Conservation (phyloP, 2,329 filamentous ascomycete species). For the Xylariales sp. region DNA sequence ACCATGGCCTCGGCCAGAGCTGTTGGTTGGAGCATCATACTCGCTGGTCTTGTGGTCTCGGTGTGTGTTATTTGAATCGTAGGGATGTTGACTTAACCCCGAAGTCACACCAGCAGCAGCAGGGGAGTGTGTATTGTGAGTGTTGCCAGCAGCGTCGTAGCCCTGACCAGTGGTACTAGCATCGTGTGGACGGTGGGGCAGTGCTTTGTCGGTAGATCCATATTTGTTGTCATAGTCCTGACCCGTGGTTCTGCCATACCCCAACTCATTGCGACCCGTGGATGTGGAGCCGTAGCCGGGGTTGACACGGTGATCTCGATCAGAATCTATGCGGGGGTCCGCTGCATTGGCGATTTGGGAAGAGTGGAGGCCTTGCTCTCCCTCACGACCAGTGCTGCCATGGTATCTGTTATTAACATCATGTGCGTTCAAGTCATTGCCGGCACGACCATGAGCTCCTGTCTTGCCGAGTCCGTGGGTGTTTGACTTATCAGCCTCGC, state of each 20-base stretch:
- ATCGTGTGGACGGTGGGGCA: background rate
- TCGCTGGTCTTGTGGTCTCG: slow-evolving; percentile 11
- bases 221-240: background rate
- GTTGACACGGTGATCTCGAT: slow-evolving; percentile 27
- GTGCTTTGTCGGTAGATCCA: background rate
- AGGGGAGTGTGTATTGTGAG: slow-evolving; percentile 7
- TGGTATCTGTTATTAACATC: slow-evolving; percentile 3
- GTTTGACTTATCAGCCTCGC: background rate
- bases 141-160: background rate
- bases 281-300: too few species aligned
- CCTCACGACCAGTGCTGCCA: background rate
- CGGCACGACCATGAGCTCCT: background rate
- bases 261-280: too few species aligned
- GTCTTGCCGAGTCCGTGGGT: background rate
- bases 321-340: slow-evolving; percentile 30
- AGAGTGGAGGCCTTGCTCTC: background rate
- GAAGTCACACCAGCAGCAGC: background rate
- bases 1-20: slow-evolving; percentile 9
- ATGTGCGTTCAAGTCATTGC: background rate
- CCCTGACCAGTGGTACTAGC: background rate
- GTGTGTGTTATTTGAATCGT: slow-evolving; percentile 4
- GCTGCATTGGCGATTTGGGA: slow-evolving; percentile 2
- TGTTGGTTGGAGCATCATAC: slow-evolving; percentile 11
- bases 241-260: background rate
- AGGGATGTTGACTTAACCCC: slow-evolving; percentile 1